Evolutionary conservation across 169 alveolate species (phyloP).

Genomic region (Eimeria mitis): DNA sequence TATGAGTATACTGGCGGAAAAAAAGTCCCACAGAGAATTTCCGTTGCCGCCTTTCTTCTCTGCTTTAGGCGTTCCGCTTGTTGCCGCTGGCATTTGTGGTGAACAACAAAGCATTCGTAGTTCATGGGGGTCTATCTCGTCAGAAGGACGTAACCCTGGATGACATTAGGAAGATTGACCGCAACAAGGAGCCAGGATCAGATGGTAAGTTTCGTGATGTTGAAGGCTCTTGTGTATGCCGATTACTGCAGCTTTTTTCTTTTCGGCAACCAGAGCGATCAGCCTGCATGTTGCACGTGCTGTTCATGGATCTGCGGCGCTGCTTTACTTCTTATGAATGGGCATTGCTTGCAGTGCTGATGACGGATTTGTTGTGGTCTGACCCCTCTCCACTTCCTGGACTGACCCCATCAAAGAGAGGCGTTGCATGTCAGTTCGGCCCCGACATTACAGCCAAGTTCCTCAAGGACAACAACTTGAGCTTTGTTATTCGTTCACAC

Average conservation of each 20-base stretch:
- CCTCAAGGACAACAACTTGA: constrained; percentile 94
- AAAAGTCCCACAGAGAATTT: background rate
- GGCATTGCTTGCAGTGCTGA: constrained; percentile 80
- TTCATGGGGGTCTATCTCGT: constrained; percentile 99
- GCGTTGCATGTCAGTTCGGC: constrained; percentile 93
- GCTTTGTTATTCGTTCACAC: constrained; percentile 97
- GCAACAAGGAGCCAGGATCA: constrained; percentile 98
- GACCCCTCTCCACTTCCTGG: constrained; percentile 98
- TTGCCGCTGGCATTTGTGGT: constrained; percentile 98
- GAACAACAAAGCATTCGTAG: constrained; percentile 96
- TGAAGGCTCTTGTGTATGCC: background rate
- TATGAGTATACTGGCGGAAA: background rate
- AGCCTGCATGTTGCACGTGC: background rate
- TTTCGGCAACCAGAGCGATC: background rate
- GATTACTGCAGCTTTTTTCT: background rate
- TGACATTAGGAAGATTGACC: constrained; percentile 95
- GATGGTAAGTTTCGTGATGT: constrained; percentile 85
- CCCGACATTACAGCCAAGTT: constrained; percentile 98
- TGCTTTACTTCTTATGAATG: background rate
- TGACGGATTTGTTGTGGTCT: constrained; percentile 99
- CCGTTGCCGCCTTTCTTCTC: background rate
- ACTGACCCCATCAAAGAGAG: constrained; percentile 98
- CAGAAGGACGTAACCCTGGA: constrained; percentile 97
- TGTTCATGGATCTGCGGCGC: background rate
- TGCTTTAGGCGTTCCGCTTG: constrained; percentile 93